Base-by-base conservation (phyloP, 129 eudicot genomes). In the Smallanthus sonchifolius region DNA sequence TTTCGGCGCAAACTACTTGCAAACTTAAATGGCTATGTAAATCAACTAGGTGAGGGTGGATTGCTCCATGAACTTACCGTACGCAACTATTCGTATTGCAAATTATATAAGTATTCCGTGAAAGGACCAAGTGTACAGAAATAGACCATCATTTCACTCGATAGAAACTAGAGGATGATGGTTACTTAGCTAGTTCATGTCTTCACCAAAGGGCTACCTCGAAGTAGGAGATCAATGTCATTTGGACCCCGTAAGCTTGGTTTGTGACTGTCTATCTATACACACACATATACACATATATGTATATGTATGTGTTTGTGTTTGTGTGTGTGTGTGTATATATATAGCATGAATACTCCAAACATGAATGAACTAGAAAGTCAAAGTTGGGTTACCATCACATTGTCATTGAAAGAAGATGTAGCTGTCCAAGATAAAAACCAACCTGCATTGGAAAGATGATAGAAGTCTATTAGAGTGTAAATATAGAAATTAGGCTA, bases 381-480 rank as follows among this genome's bases (percentile, higher is more conserved):
- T 56, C 13, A 55, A 67, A 74, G 63, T 11, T 8, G 1, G 28
- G 61, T 78, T 84, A 89, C 96, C 96, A 86, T 78, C 61, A 86
- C 83, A 77, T 82, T 75, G 77, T 84, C 88, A 65, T 82, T 76
- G 43, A 70, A 65, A 40, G 86, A 65, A 36, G 45, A 78, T 70
- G 83, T 84, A 40, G 86, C 76, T 40, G 87, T 82, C 96, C 96
- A 89, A 38, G 96, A 86, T 73, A 89, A 82, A 68, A 89, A 55
- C 83, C 74, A 80, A 59, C 94, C 97, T 91, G 89, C 80, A 79
- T 68, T 52, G 35, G 9, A 37, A 71, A n/a, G 38, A 39, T 0
- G 47, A 51, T 15, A 7, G 28, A 8, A 44, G 10, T 19, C 5
- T 13, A 7, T 19, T 13, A 17, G 2, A 7, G 39, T 56, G 30